A percentile compares a stretch with the other conserved stretches of the same genome.
These are phyloP conservation scores for cucumber (Cucumis sativus) DNA, from an alignment of 306 rosid species.

Conservation along the genomic window DNA sequence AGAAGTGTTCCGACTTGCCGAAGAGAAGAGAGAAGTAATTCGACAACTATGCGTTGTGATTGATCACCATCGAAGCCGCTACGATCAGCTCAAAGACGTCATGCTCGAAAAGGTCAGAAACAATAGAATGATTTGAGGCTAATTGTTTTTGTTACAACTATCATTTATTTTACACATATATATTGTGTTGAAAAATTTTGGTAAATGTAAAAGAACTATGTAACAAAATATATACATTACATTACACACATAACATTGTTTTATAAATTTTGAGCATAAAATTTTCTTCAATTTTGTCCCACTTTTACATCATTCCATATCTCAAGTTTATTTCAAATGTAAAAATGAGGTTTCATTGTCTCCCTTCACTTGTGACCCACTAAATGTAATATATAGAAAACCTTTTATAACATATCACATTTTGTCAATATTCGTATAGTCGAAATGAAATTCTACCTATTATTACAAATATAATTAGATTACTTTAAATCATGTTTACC, in stretches of 20 bases:
- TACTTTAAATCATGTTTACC: no score
- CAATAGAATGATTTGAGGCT: background rate
- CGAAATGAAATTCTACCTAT: no score
- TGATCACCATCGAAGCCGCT: conserved; percentile 56
- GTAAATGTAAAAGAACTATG: background rate
- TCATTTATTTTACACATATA: background rate
- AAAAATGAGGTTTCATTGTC: no score
- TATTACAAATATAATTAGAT: no score
- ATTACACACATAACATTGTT: background rate
- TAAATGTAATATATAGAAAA: no score
- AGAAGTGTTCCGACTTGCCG: conserved; percentile 35
- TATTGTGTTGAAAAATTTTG: background rate
- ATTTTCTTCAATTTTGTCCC: background rate
- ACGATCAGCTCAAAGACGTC: conserved; percentile 26
- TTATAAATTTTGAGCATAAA: background rate
- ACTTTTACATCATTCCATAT: background rate
- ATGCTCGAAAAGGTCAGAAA: conserved; percentile 11
- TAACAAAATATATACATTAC: background rate
- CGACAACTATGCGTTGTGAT: conserved; percentile 52
- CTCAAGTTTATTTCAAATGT: no score
- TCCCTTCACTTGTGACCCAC: no score
- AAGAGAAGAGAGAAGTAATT: conserved; percentile 67
- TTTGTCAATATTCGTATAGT: no score
- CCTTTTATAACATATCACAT: no score
- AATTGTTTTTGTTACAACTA: background rate